A percentile compares a stretch with the other conserved stretches of the same genome.
Conservation (phyloP, 1,139 yeast genomes). For the Scheffersomyces insectosa region DNA sequence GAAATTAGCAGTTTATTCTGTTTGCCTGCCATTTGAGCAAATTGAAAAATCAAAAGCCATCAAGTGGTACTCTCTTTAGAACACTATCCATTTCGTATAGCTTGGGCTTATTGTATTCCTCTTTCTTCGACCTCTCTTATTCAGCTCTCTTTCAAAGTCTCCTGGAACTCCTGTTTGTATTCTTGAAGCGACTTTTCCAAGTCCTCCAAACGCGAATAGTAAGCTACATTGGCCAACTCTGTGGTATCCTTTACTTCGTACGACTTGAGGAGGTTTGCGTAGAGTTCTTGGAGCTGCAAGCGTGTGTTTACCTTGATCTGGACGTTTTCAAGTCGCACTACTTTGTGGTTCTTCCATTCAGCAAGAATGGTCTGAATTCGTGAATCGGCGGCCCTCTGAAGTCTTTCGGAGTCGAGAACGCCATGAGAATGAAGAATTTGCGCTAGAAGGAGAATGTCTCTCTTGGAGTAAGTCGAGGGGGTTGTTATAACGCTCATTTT, state of each 20-base stretch:
- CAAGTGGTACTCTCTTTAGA: too few relatives aligned
- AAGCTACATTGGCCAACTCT: constrained; percentile 24
- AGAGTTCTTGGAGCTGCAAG: constrained; percentile 14
- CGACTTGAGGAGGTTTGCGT: constrained; percentile 15
- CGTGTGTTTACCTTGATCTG: constrained; percentile 9
- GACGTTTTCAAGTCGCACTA: constrained; percentile 13
- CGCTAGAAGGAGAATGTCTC: constrained; percentile 23
- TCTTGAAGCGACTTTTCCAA: constrained; percentile 15
- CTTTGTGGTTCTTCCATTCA: constrained; percentile 21
- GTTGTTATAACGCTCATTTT: constrained; percentile 4
- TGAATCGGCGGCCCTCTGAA: constrained; percentile 9
- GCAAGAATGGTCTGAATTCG: constrained; percentile 12
- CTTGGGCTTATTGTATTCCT: too few relatives aligned
- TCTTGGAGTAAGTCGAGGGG: constrained; percentile 14
- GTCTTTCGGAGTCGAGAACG: constrained; percentile 14
- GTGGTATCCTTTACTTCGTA: constrained; percentile 19
- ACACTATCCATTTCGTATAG: too few relatives aligned
- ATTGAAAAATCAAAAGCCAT: too few relatives aligned
- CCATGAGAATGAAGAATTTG: constrained; percentile 24
- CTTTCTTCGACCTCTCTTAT: too few relatives aligned
- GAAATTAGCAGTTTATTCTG: too few relatives aligned
- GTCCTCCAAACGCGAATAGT: constrained; percentile 19
- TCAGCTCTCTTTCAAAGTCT: constrained; percentile 5
- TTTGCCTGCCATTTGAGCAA: too few relatives aligned
- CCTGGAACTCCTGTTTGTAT: constrained; percentile 12